A percentile compares a stretch with the other conserved stretches of the same genome.
Evolutionary conservation across 2,329 filamentous ascomycete species (phyloP).

Genomic region (Fusarium clavum): DNA sequence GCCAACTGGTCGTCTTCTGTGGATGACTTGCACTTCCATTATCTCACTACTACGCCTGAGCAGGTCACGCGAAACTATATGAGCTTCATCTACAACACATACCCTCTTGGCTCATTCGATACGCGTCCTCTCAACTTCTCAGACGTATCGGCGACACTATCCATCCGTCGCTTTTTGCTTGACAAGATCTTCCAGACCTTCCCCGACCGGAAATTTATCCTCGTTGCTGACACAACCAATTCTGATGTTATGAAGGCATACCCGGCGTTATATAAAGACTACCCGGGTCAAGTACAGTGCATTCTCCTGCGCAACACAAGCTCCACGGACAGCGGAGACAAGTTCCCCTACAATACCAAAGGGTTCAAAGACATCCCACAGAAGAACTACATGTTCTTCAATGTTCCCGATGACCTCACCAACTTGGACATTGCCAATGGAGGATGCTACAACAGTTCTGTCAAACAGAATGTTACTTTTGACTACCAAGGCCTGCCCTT

Average conservation of each 20-base stretch:
- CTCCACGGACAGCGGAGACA: conserved; percentile 73
- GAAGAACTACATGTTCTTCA: conserved; percentile 83
- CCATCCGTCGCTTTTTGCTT: conserved; percentile 76
- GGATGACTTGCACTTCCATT: conserved; percentile 80
- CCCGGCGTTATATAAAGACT: conserved; percentile 70
- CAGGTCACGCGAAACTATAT: conserved; percentile 83
- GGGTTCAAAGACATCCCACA: conserved; percentile 76
- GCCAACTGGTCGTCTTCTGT: conserved; percentile 77
- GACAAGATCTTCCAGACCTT: conserved; percentile 80
- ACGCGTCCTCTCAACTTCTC: conserved; percentile 83
- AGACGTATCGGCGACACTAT: conserved; percentile 77
- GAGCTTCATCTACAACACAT: conserved; percentile 82
- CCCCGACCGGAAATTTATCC: conserved; percentile 78
- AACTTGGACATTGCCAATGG: conserved; percentile 75
- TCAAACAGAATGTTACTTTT: conserved; percentile 79
- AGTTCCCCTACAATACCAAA: conserved; percentile 80
- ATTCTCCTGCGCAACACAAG: conserved; percentile 82
- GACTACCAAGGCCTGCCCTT: conserved; percentile 70
- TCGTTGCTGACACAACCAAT: conserved; percentile 82
- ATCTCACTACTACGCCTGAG: conserved; percentile 83
- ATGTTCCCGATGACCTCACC: conserved; percentile 74
- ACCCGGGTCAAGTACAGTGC: conserved; percentile 78
- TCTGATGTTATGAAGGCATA: conserved; percentile 78
- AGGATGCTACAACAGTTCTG: conserved; percentile 72
- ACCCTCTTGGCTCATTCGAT: conserved; percentile 81